Evolutionary conservation across 768 basidiomycete species (phyloP).

Genomic region (Chalciporus sphaerocephalus): DNA sequence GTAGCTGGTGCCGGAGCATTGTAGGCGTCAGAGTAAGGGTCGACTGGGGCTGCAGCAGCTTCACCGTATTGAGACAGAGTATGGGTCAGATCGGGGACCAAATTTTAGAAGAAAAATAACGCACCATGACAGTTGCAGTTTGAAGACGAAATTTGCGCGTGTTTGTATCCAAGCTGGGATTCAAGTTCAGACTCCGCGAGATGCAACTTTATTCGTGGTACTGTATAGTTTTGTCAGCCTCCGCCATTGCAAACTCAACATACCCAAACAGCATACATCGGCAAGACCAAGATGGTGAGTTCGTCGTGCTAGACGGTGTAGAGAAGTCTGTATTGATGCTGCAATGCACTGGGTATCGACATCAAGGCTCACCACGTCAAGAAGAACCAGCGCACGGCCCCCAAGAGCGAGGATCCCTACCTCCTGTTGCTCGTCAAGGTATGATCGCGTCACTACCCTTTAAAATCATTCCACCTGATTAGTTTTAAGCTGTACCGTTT

Average conservation of each 20-base stretch:
- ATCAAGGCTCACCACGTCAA: conserved; percentile 96
- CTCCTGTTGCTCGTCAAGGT: conserved; percentile 98
- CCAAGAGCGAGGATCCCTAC: conserved; percentile 99
- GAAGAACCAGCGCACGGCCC: conserved; percentile 91
- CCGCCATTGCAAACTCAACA: conserved; percentile 35
- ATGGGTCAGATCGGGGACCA: neutral
- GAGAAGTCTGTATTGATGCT: conserved; percentile 16
- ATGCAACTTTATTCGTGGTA: conserved; percentile 36
- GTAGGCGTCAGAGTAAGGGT: conserved; percentile 82
- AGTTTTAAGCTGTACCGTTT: conserved; percentile 88
- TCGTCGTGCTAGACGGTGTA: conserved; percentile 37
- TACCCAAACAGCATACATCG: conserved; percentile 47
- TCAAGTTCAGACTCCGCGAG: conserved; percentile 27
- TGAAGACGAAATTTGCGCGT: conserved; percentile 39
- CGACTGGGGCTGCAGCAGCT: conserved; percentile 51
- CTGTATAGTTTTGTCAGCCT: conserved; percentile 72
- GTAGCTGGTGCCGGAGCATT: conserved; percentile 56
- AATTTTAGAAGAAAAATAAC: conserved; percentile 28
- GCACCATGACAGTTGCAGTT: conserved; percentile 70
- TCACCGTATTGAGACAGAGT: conserved; percentile 59
- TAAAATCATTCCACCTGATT: conserved; percentile 7
- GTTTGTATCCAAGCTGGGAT: conserved; percentile 37
- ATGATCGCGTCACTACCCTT: conserved; percentile 19
- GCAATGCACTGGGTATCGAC: conserved; percentile 78
- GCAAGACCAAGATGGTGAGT: conserved; percentile 82